Evolutionary conservation across 2,329 filamentous ascomycete species (phyloP), one percentile per base, ranked within the genome.

Genomic region (Pyrenochaeta sp.): DNA sequence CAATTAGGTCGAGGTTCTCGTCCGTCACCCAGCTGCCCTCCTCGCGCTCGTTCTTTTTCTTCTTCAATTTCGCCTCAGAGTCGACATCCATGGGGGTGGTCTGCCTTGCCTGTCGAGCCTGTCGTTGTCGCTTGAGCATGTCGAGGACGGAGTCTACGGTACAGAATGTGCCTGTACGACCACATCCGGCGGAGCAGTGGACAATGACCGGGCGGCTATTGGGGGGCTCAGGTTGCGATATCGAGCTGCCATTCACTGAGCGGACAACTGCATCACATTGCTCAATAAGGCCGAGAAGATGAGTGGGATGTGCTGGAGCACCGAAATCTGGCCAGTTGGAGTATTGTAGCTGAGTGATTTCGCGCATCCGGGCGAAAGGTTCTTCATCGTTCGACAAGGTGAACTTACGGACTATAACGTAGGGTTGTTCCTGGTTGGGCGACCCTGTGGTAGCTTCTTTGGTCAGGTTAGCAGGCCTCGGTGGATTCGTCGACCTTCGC

Each of bases 311-410:
- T 0, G 95, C 93, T 0, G 94, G 94, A 0, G 93, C 90, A 22
- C 95, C 95, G 77, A 98, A 97, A 72, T 99, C 95, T 0, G 95
- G 95, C 95, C 95, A 99, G n/a, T 90, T 89, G 0, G 92, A 88
- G 75, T 97, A 98, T 73, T 98, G 93, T 13, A 99, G 82, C 68
- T 99, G 95, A 0, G 93, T 97, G 61, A 99, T 90, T 77, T 98
- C 93, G 25, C 94, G 90, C 65, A 97, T 90, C 0, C 92, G 91
- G 22, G 88, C 87, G 72, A 97, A 97, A 0, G 94, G 93, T 56
- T 91, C 86, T 1, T 86, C 82, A 2, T 87, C 81, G 73, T 98
- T 92, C 1, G 88, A 89, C 28, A 99, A 81, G 0, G 91, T 90
- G 71, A 98, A 95, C 74, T 95, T 95, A 45, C 95, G 90, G 40